phyloP scores from a whole-genome alignment of 2,329 filamentous ascomycete genomes.

The Dactylonectria estremocensis region DNA sequence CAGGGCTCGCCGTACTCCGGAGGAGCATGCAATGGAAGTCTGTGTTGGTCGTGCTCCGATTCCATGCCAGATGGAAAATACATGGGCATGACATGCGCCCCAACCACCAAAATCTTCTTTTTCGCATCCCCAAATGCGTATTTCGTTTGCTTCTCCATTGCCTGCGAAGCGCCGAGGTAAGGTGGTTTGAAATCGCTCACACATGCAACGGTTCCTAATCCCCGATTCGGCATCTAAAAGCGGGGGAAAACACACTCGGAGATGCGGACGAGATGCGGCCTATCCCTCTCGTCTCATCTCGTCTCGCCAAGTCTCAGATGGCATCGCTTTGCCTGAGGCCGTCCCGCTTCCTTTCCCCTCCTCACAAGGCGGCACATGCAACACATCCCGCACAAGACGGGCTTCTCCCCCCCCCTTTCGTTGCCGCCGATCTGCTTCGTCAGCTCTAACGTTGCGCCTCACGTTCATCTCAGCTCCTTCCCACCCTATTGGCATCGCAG shows the following conservation, averaged over 20 bases:
- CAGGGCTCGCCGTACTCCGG: neutral
- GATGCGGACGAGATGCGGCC: constrained; percentile 8
- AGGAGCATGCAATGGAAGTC: constrained; percentile 1
- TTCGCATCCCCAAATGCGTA: neutral
- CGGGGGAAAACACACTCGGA: neutral
- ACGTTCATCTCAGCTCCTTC: constrained; percentile 14
- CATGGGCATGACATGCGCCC: neutral
- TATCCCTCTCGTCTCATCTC: neutral
- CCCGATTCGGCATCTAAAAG: neutral
- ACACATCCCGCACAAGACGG: constrained; percentile 13
- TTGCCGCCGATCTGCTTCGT: constrained; percentile 19
- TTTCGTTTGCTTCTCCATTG: neutral
- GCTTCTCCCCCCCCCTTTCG: constrained; percentile 12
- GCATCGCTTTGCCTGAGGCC: constrained; percentile 11
- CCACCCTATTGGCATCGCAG: constrained; percentile 15
- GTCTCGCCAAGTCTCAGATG: constrained; percentile 13
- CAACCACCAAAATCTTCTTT: neutral
- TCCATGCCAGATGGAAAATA: constrained; percentile 3
- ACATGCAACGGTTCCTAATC: constrained; percentile 14
- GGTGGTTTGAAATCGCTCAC: neutral
- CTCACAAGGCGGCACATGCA: constrained; percentile 10
- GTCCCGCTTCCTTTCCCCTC: constrained; percentile 2
- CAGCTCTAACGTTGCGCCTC: constrained; percentile 5
- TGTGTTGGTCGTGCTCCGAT: neutral
- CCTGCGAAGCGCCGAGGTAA: neutral